Evolutionary conservation across 2,329 filamentous ascomycete species (phyloP).

Genomic region (Lecanicillium sp.): DNA sequence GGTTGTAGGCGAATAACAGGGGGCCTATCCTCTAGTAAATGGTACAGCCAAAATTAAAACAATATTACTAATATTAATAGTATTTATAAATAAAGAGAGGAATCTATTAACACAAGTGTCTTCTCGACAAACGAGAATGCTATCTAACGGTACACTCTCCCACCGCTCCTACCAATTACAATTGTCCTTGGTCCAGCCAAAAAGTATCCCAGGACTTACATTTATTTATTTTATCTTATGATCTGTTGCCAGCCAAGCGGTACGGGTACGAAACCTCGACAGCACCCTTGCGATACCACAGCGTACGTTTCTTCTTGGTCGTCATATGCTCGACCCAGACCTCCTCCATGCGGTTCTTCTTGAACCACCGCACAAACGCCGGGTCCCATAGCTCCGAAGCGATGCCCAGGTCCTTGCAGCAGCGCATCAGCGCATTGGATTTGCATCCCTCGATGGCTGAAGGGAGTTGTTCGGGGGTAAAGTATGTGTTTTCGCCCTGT

Average conservation of each 20-base stretch:
- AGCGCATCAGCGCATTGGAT: constrained; percentile 94
- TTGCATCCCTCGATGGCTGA: constrained; percentile 96
- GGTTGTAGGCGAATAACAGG: too few species aligned
- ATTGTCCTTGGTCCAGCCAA: too few species aligned
- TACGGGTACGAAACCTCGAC: constrained; percentile 60
- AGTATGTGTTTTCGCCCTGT: constrained; percentile 91
- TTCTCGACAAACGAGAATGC: too few species aligned
- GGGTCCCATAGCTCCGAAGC: constrained; percentile 97
- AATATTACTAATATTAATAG: too few species aligned
- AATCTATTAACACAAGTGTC: too few species aligned
- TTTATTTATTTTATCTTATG: too few species aligned
- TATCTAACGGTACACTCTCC: too few species aligned
- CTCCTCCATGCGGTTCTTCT: constrained; percentile 65
- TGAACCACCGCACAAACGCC: constrained; percentile 76
- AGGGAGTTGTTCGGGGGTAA: constrained; percentile 79
- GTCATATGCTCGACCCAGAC: constrained; percentile 80
- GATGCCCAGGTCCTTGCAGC: constrained; percentile 95
- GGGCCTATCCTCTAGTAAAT: too few species aligned
- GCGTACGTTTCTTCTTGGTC: constrained; percentile 83
- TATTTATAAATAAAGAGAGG: too few species aligned
- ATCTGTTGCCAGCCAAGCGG: constrained; percentile 26
- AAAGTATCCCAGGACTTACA: too few species aligned
- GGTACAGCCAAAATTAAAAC: too few species aligned
- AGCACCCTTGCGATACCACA: constrained; percentile 74
- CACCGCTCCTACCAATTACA: too few species aligned